Evolutionary conservation across 441 rosid species (phyloP), one percentile per base, ranked within the genome.

Genomic region (Gossypium trilobum): DNA sequence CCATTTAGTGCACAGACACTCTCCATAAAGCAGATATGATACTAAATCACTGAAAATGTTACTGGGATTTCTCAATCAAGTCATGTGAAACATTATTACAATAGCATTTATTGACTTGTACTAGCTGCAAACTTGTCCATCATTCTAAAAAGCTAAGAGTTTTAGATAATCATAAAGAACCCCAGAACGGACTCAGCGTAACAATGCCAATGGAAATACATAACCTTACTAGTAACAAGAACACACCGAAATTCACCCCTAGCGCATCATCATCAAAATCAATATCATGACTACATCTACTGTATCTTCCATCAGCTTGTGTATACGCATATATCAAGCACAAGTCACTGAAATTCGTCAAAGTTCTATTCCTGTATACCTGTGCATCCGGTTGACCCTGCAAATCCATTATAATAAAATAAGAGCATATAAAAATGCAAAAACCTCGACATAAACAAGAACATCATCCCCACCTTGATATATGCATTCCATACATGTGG

Each of bases 221-320:
- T n/a, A 72, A 72, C 55, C 13, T 72, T 72, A 57, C 23, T 44
- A 67, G 72, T 2, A 57, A 64, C 10, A 52, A 19, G 71, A 75
- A 73, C 82, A 55, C 46, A 86, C 89, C 88, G 42, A 72, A 71
- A 81, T 71, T 74, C 63, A 77, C 56, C 71, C 81, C 85, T 73
- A 81, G 89, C 55, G 77, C 72, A 44, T 86, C 90, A 80, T 85
- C 88, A 73, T 88, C 89, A 5, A 86, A 71, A 82, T 87, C 90
- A 59, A 82, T 22, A 73, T 88, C 93, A 84, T 86, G 90, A 76
- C 90, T 86, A 39, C 89, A 86, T 11, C 83, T 84, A 62, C 90
- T 88, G 79, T 85, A 86, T 75, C 93, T 80, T 77, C 93, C 93
- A 84, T 88, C 93, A 0, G 93, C 93, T 2, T 69, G 74, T 51